These are phyloP conservation scores for Lachnellula hyalina DNA, from an alignment of 2,329 filamentous ascomycete genomes.

Conservation along the genomic window DNA sequence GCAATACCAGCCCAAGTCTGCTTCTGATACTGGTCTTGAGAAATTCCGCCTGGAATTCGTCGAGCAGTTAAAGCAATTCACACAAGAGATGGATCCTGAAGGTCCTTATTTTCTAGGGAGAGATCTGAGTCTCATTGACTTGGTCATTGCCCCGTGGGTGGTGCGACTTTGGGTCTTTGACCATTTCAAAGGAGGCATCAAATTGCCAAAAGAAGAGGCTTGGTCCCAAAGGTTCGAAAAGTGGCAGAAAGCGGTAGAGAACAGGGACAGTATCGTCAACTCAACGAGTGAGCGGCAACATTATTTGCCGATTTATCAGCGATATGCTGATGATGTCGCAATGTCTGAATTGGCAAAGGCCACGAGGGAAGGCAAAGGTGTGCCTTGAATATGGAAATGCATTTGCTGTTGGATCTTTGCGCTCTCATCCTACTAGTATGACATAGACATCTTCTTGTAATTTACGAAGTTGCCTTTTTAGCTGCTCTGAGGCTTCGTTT, in stretches of 20 bases:
- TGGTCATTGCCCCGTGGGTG: conserved; percentile 69
- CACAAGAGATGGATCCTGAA: conserved; percentile 51
- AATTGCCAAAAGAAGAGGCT: conserved; percentile 42
- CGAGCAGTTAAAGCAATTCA: conserved; percentile 53
- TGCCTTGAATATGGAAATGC: conserved; percentile 44
- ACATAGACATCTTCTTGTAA: no score
- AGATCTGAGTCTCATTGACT: conserved; percentile 61
- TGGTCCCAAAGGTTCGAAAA: conserved; percentile 58
- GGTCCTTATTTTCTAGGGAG: conserved; percentile 66
- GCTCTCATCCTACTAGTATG: no score
- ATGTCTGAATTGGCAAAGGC: conserved; percentile 57
- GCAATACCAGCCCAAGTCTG: conserved; percentile 48
- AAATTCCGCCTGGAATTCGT: conserved; percentile 55
- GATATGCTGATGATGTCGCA: conserved; percentile 62
- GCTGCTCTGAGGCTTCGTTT: no score
- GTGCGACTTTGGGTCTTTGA: conserved; percentile 69
- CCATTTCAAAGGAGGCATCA: conserved; percentile 61
- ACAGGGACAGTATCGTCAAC: conserved; percentile 56
- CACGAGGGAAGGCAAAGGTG: conserved; percentile 54
- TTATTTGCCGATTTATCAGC: conserved; percentile 63
- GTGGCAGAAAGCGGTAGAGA: conserved; percentile 57
- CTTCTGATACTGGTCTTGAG: conserved; percentile 38
- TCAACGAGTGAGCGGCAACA: conserved; percentile 63
- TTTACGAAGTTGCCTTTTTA: no score
- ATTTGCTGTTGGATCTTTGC: neutral